Evolutionary conservation across 768 basidiomycete species (phyloP).

Genomic region (Suillus discolor): DNA sequence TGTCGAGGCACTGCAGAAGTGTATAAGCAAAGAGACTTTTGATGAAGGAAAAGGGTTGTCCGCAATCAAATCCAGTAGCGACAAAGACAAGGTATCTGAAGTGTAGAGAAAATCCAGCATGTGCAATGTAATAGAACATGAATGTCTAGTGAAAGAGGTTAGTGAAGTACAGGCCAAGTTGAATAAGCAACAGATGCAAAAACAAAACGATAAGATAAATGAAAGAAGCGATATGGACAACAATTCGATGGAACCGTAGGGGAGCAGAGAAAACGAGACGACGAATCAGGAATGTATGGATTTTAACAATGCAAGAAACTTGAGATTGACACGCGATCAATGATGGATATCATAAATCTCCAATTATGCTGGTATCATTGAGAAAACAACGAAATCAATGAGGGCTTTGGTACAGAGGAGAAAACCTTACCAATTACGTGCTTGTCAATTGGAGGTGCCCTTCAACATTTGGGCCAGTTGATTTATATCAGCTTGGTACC

Average conservation of each 20-base stretch:
- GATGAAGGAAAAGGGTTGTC: neutral
- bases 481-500: slow-evolving; percentile 25
- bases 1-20: neutral
- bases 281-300: neutral
- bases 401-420: neutral
- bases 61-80: slow-evolving; percentile 14
- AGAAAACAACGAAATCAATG: neutral
- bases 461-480: neutral
- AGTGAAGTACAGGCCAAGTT: neutral
- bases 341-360: neutral
- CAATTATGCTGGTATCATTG: neutral
- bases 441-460: neutral
- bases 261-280: neutral
- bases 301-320: neutral
- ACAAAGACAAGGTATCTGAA: neutral
- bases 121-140: neutral
- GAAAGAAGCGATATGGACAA: slow-evolving; percentile 19
- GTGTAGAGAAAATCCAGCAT: neutral
- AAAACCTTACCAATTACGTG: neutral
- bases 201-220: neutral
- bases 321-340: neutral
- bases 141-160: neutral
- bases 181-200: neutral
- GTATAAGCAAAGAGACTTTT: slow-evolving; percentile 2
- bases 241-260: slow-evolving; percentile 1